Conservation (phyloP, 768 basidiomycete species). For the Pisolithus marmoratus region DNA sequence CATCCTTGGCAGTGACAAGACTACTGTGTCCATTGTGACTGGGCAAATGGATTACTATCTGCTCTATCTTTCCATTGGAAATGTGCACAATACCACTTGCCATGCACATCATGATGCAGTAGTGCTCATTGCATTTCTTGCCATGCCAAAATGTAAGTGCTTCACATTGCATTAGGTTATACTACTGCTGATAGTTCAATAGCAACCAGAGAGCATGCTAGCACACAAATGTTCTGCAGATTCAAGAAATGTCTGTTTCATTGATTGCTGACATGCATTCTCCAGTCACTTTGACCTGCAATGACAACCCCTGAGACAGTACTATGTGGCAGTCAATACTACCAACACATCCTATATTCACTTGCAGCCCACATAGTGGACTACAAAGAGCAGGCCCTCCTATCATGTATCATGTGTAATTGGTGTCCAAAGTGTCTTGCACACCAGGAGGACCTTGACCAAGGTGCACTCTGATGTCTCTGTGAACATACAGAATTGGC, state of each 20-base stretch:
- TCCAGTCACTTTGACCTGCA: conserved; percentile 3
- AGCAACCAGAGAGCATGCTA: conserved; percentile 4
- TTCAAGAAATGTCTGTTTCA: conserved; percentile 19
- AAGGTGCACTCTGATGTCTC: conserved; percentile 1
- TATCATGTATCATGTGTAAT: conserved; percentile 9
- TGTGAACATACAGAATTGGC: conserved; percentile 16
- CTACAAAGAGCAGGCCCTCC: conserved; percentile 14
- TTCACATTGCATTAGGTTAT: no score
- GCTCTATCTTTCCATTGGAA: conserved; percentile 7
- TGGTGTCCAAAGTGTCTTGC: conserved; percentile 15
- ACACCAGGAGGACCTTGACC: not conserved
- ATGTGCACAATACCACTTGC: conserved; percentile 1
- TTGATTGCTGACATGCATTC: conserved; percentile 9
- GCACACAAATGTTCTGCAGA: conserved; percentile 5
- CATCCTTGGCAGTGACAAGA: conserved; percentile 10
- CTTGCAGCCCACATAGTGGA: conserved; percentile 14
- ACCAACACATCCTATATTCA: conserved; percentile 13
- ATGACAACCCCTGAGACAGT: conserved; percentile 14
- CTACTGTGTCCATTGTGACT: conserved; percentile 3
- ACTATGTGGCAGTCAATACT: conserved; percentile 14
- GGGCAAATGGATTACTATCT: conserved; percentile 7
- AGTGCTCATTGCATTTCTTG: conserved; percentile 22
- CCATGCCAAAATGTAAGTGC: conserved; percentile 26
- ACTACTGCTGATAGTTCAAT: not conserved
- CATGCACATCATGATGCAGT: conserved; percentile 2